phyloP scores from a whole-genome alignment of 2,329 filamentous ascomycete species.

The Aspergillus neotritici region DNA sequence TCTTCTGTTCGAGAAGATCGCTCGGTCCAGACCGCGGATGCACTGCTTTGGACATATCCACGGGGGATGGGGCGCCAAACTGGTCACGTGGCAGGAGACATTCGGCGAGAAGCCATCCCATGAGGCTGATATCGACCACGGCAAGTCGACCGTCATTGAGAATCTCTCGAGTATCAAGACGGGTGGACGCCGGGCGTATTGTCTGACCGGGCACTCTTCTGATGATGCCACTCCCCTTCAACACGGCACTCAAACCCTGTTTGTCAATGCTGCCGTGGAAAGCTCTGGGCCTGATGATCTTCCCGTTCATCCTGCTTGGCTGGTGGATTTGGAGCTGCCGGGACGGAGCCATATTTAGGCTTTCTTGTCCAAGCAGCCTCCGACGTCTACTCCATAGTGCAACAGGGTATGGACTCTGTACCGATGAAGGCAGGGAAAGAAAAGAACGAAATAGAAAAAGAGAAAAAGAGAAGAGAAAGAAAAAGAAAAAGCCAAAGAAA shows the following conservation, averaged over 20 bases:
- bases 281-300: slow-evolving; percentile 18
- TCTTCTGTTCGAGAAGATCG: slow-evolving; percentile 27
- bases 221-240: slow-evolving; percentile 27
- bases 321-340: slow-evolving; percentile 47
- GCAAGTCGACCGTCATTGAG: slow-evolving; percentile 32
- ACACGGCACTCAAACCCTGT: slow-evolving; percentile 48
- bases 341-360: too few species aligned
- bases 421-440: too few species aligned
- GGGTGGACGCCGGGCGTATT: slow-evolving; percentile 18
- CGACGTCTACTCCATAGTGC: too few species aligned
- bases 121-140: slow-evolving; percentile 45
- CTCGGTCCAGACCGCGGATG: slow-evolving; percentile 27
- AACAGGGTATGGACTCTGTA: too few species aligned
- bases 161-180: slow-evolving; percentile 9
- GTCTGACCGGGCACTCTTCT: slow-evolving; percentile 38
- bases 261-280: slow-evolving; percentile 56
- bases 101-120: slow-evolving; percentile 36
- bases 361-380: too few species aligned
- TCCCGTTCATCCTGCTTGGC: slow-evolving; percentile 47
- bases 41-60: slow-evolving; percentile 42
- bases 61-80: slow-evolving; percentile 53
- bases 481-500: too few species aligned
- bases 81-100: slow-evolving; percentile 47
- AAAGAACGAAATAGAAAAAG: too few species aligned
- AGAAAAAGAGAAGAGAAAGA: too few species aligned